Base-by-base conservation (phyloP, 139 green algal genomes). In the Spirogloea muscicola region DNA sequence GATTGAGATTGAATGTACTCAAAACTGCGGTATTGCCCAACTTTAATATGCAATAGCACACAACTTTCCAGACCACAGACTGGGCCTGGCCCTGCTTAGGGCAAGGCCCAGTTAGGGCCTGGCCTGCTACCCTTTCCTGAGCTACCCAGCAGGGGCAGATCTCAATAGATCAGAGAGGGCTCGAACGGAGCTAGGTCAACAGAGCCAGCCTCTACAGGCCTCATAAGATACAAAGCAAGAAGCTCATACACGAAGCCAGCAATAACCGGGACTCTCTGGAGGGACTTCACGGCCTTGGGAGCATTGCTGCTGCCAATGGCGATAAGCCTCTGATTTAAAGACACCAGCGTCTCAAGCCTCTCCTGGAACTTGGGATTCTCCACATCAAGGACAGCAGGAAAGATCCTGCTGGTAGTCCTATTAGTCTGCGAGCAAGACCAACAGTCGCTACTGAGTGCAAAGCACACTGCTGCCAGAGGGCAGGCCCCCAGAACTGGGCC, bases 361-460 rank as follows among this genome's bases (percentile, higher is more conserved):
- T 73, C 63, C 77, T 94, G 93, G 86, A 96, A 97, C 62, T 91
- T 76, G 51, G 91, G 91, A 84, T 91, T 84, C 74, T 95, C 88
- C 0, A 87, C 59, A 65, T 95, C 90, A 4, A 87, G 81, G 36
- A 98, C 94, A 74, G 90, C 88, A 9, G 94, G 93, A 89, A 99
- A 99, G 78, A 99, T 91, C 61, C 93, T 86, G 33, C 86, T 89
- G 3, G 91, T 97, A 37, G 92, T 94, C 66, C 93, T 96, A 90
- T 99, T 99, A 38, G 94, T 99, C 90, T 99, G 55, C 41, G 46
- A n/a, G n/a, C n/a, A n/a, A n/a, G n/a, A n/a, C n/a, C n/a, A n/a
- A n/a, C n/a, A n/a, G n/a, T n/a, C n/a, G n/a, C n/a, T n/a, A n/a
- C n/a, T n/a, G n/a, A n/a, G n/a, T n/a, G n/a, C n/a, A n/a, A n/a